Evolutionary conservation across 345 rosid species (phyloP).

Genomic region (Turnera subulata): DNA sequence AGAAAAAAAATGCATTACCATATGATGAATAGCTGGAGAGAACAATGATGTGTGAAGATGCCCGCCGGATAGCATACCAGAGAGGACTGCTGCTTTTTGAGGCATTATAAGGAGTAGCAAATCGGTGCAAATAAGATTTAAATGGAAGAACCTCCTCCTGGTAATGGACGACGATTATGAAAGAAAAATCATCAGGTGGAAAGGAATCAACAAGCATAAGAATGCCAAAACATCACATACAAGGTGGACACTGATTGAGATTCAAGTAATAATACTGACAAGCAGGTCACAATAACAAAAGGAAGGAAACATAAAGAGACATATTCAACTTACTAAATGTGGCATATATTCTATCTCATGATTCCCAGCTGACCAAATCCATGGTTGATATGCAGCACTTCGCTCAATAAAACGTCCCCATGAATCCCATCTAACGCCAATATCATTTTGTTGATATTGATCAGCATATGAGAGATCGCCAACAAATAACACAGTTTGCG

Average conservation of each 20-base stretch:
- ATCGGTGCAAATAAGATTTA: conserved; percentile 19
- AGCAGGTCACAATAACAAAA: background rate
- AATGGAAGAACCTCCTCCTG: conserved; percentile 20
- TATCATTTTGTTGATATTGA: conserved; percentile 31
- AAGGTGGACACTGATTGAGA: background rate
- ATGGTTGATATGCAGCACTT: conserved; percentile 49
- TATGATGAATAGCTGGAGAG: conserved; percentile 22
- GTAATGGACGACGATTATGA: background rate
- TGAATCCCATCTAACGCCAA: conserved; percentile 41
- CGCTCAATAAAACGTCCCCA: conserved; percentile 44
- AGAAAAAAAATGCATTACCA: conserved; percentile 4
- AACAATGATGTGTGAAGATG: conserved; percentile 21
- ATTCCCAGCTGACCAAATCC: conserved; percentile 43
- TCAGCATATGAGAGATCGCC: conserved; percentile 56
- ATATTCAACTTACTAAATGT: conserved; percentile 13
- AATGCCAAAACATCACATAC: background rate
- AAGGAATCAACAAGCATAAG: background rate
- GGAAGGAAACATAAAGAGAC: background rate
- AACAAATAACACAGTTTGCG: conserved; percentile 30
- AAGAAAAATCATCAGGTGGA: background rate
- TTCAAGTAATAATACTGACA: background rate
- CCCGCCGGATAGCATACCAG: conserved; percentile 21
- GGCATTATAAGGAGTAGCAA: conserved; percentile 13
- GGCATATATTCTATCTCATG: conserved; percentile 45
- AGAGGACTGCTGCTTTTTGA: conserved; percentile 22